Conservation (phyloP, 371 early-diverging fungal species). For the Saksenaea vasiformis region DNA sequence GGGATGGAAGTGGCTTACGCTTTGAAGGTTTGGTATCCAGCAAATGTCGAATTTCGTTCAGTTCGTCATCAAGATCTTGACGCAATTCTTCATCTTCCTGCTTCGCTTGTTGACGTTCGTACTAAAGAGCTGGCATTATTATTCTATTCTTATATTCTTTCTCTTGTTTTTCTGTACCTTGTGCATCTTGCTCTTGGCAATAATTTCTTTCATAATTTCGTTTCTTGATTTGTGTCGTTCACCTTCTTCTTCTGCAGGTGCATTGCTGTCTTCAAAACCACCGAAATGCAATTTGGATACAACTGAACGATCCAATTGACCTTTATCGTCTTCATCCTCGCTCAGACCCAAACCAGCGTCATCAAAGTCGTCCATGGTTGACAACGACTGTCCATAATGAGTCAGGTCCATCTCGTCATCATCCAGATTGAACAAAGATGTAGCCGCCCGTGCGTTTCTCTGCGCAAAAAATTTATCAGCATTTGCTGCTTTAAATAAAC, state of each 20-base stretch:
- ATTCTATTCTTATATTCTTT: background rate
- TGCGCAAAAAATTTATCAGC: constrained; percentile 19
- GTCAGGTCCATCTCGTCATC: constrained; percentile 74
- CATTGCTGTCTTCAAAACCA: constrained; percentile 72
- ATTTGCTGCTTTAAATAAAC: constrained; percentile 10
- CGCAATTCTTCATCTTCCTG: constrained; percentile 81
- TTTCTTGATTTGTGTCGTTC: constrained; percentile 77
- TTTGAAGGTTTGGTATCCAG: constrained; percentile 47
- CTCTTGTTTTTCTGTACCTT: constrained; percentile 44
- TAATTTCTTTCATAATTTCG: constrained; percentile 96
- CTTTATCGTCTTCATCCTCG: constrained; percentile 68
- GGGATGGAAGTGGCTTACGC: constrained; percentile 48
- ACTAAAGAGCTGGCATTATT: constrained; percentile 21
- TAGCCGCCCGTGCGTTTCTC: constrained; percentile 28
- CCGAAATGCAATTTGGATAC: constrained; percentile 87
- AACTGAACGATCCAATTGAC: constrained; percentile 68
- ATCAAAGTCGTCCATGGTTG: constrained; percentile 82
- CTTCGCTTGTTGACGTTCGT: constrained; percentile 83
- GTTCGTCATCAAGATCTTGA: constrained; percentile 84
- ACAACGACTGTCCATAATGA: constrained; percentile 90
- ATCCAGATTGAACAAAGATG: constrained; percentile 81
- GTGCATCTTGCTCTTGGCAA: constrained; percentile 94
- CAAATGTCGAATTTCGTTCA: constrained; percentile 78
- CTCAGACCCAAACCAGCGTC: constrained; percentile 63
- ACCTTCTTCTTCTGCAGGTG: constrained; percentile 38